Evolutionary conservation across 31 red algal species (phyloP), one percentile per base, ranked within the genome.

Genomic region (Endocladia muricata): DNA sequence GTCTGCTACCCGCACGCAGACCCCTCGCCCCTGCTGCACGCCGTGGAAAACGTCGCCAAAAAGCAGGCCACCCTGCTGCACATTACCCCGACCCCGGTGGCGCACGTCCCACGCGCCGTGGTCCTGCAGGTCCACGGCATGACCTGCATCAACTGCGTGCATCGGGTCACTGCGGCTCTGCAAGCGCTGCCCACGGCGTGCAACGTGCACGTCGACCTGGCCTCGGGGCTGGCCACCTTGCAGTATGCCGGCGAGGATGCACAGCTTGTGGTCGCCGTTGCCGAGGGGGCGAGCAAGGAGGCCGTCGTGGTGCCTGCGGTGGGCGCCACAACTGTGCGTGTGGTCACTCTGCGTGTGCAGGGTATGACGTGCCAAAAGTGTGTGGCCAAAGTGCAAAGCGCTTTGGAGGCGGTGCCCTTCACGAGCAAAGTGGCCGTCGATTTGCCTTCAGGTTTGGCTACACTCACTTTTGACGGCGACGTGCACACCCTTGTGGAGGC

Each of bases 61-160:
- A 21, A 41, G 61, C 34, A 39, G 9, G 62, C 68, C n/a, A n/a
- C 44, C 1, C 72, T 61, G 43, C 63, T 61, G n/a, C 41, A 28
- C 19, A 23, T 0, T 25, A 30, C 0, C 0, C 19, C 0, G 0
- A 0, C 83, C 29, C n/a, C 21, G 37, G 34, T 3, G 3, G 3
- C n/a, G 6, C 2, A 8, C 37, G 33, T 59, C 9, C 17, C 42
- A 23, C 17, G 51, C 60, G 6, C 41, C 1, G 61, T 79, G 22
- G 25, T 28, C 11, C 39, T 79, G 55, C 30, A 47, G 1, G 76
- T 86, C n/a, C 33, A 66, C 2, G 82, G 82, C 1, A 62, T 86
- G 70, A 75, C 71, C 13, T 86, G 82, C 57, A 52, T 44, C 5
- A 59, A 73, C 28, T 88, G 81, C 81, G 74, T 67, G 48, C n/a